Base-by-base conservation (phyloP, 495 filamentous ascomycete species). In the Penicillium manginii region DNA sequence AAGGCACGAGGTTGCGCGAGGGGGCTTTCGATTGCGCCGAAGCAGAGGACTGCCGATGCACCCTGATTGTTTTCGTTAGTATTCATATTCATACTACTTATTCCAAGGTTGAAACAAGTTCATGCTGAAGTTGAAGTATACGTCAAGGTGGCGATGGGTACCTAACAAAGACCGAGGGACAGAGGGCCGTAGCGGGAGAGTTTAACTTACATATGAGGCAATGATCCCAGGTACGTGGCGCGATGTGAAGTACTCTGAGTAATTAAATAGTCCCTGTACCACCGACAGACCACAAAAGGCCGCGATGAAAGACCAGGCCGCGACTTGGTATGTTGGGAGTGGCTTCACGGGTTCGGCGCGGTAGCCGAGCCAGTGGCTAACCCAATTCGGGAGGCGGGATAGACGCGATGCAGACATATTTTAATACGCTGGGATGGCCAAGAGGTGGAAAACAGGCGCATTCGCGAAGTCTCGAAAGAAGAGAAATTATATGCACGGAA, bases 1-100 rank as follows among this genome's bases (percentile, higher is more conserved):
- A 84, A 70, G 54, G 87, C 87, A 10, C 90, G 86, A 0, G 91
- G 91, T 60, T 94, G 91, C 0, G 89, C 81, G 4, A 96, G 81
- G 0, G 91, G 90, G 2, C 84, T 87, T 45, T 86, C 81, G 57
- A 92, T 86, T 39, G 82, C 77, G 55, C 83, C 83, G 70, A 85
- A 91, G 57, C 84, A 76, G 26, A 91, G 84, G 42, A 91, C 83
- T 23, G 88, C 88, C 2, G 88, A 84, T 10, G 88, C 88, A 37
- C 88, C 88, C 88, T 88, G 52, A 4, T 17, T 17, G n/a, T n/a
- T 17, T 57, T 51, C 39, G 22, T 21, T 55, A 17, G 19, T 26
- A 5, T 1, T 42, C 17, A 2, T 39, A 40, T n/a, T n/a, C n/a
- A n/a, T n/a, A n/a, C n/a, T n/a, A n/a, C n/a, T n/a, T n/a, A n/a